A percentile compares a stretch with the other conserved stretches of the same genome.
Evolutionary conservation across 2,329 filamentous ascomycete species (phyloP).

Genomic region (Penicillium sp.): DNA sequence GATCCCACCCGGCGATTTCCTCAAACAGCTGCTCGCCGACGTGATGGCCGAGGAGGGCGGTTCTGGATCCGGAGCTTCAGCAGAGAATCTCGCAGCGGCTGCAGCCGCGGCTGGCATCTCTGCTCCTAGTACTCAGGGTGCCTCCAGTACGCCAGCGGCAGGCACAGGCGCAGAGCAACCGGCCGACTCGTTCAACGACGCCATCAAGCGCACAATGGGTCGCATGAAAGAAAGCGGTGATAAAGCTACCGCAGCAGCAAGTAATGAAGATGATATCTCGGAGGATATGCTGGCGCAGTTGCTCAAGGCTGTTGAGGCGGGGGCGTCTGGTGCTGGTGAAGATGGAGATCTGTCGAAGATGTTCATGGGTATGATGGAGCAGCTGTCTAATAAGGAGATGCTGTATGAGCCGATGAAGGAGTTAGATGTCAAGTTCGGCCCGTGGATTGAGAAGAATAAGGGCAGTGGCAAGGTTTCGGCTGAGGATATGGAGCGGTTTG

Average conservation of each 20-base stretch:
- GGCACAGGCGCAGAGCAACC: slow-evolving; percentile 27
- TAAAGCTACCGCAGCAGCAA: slow-evolving; percentile 74
- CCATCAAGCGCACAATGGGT: slow-evolving; percentile 90
- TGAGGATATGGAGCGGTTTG: slow-evolving; percentile 76
- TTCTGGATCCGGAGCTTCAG: slow-evolving; percentile 1
- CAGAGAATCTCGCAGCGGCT: slow-evolving; percentile 24
- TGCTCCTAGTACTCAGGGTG: background rate
- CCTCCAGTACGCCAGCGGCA: background rate
- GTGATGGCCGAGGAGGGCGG: slow-evolving; percentile 32
- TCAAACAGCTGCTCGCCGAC: slow-evolving; percentile 38
- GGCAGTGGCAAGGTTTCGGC: slow-evolving; percentile 55
- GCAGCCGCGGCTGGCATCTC: slow-evolving; percentile 12
- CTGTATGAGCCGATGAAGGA: slow-evolving; percentile 99
- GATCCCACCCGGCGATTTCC: slow-evolving; percentile 34
- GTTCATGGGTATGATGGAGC: slow-evolving; percentile 98
- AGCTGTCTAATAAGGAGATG: slow-evolving; percentile 97
- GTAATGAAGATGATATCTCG: slow-evolving; percentile 57
- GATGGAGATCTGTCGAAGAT: slow-evolving; percentile 93
- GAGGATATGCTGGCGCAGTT: slow-evolving; percentile 90
- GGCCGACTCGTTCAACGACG: slow-evolving; percentile 81
- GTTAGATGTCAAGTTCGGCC: slow-evolving; percentile 85
- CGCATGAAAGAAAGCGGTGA: slow-evolving; percentile 89
- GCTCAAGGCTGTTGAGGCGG: slow-evolving; percentile 79
- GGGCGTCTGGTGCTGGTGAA: slow-evolving; percentile 54
- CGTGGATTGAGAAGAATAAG: slow-evolving; percentile 78